These are phyloP conservation scores for Withania somnifera DNA, from an alignment of 305 asterid species.

Conservation along the genomic window DNA sequence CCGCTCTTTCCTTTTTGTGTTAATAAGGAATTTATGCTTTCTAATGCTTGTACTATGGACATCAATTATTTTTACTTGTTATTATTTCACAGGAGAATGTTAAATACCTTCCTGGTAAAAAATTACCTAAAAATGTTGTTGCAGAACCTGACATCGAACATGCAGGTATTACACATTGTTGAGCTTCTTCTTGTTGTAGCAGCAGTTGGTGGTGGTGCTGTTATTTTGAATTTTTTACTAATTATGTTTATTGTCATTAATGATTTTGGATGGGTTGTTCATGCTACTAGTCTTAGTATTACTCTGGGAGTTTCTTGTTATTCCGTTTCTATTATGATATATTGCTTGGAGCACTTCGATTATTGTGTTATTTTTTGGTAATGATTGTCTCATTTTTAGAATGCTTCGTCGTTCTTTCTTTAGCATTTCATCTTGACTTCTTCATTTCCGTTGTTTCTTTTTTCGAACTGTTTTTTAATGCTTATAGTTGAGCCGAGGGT, in stretches of 20 bases:
- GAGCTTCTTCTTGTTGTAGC: background rate
- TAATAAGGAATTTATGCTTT: background rate
- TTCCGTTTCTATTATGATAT: too few relatives aligned
- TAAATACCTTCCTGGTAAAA: constrained; percentile 65
- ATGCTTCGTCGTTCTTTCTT: too few relatives aligned
- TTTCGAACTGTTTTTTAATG: too few relatives aligned
- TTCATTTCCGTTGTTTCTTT: too few relatives aligned
- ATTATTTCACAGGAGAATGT: constrained; percentile 48
- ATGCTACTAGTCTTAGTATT: too few relatives aligned
- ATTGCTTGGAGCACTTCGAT: too few relatives aligned
- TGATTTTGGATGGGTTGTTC: background rate
- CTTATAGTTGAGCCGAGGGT: too few relatives aligned
- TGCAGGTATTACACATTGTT: constrained; percentile 38
- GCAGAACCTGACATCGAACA: constrained; percentile 68
- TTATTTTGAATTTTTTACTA: background rate
- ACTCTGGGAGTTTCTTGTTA: too few relatives aligned
- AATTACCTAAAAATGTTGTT: constrained; percentile 67
- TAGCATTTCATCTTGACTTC: too few relatives aligned
- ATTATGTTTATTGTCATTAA: background rate
- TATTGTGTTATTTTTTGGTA: too few relatives aligned
- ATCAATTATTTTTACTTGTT: background rate
- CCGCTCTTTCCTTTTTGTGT: background rate
- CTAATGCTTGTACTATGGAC: background rate
- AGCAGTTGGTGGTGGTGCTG: background rate
- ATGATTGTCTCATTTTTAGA: too few relatives aligned